These are phyloP conservation scores for Pythium pyrilobum DNA, from an alignment of 352 stramenopile species.

Conservation along the genomic window DNA sequence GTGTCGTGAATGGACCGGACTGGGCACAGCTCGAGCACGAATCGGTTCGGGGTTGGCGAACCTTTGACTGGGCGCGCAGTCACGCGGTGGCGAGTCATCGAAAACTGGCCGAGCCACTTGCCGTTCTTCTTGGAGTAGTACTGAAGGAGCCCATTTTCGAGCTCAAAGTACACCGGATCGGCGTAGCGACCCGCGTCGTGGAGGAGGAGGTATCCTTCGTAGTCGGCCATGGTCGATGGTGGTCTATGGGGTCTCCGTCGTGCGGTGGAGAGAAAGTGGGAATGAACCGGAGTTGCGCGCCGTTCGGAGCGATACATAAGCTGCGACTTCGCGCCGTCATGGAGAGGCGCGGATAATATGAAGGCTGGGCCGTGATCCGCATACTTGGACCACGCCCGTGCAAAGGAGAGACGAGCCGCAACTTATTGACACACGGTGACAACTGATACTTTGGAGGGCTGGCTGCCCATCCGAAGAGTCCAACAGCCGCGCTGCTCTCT, in stretches of 20 bases:
- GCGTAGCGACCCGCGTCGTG: conserved; percentile 40
- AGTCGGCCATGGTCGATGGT: conserved; percentile 77
- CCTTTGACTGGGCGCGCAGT: conserved; percentile 36
- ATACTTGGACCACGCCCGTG: too few relatives aligned
- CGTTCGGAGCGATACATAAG: background rate
- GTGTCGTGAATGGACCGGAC: conserved; percentile 74
- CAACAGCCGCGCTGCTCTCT: background rate
- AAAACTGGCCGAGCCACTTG: conserved; percentile 64
- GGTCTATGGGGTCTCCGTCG: background rate
- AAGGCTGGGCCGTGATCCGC: too few relatives aligned
- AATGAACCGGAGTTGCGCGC: too few relatives aligned
- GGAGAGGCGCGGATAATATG: too few relatives aligned
- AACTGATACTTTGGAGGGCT: background rate
- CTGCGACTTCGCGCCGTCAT: background rate
- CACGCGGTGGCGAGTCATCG: conserved; percentile 67
- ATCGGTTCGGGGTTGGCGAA: conserved; percentile 51
- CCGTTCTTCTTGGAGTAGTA: conserved; percentile 74
- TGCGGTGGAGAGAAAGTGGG: background rate
- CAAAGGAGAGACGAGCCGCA: too few relatives aligned
- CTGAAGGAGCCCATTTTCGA: conserved; percentile 60
- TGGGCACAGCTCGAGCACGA: conserved; percentile 62
- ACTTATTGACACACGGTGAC: background rate
- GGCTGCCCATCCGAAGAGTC: background rate
- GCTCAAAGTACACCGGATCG: conserved; percentile 76
- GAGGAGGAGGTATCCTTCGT: conserved; percentile 74